Evolutionary conservation across 2,329 filamentous ascomycete species (phyloP), one percentile per base, ranked within the genome.

Genomic region (Mycosphaerelloides madeirae): DNA sequence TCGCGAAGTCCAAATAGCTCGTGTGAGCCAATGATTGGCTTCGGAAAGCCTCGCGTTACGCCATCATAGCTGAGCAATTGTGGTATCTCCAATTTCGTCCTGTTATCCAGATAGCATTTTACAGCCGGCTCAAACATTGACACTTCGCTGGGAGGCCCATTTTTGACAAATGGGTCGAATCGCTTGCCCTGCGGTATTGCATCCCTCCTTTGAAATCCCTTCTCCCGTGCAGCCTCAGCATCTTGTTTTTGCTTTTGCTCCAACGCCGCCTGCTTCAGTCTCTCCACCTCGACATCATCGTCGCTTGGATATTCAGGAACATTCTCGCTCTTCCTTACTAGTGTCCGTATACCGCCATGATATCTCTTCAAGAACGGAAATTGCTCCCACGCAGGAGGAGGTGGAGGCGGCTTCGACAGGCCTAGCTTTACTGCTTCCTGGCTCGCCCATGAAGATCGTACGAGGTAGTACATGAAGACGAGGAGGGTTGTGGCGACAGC

Each of bases 361-460:
- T 96, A 98, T 51, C 90, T 78, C 48, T 83, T 84, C 49, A 98
- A 67, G 59, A 95, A 94, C 0, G 82, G 80, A 62, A 95, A 97
- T 8, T 77, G 79, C 63, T 95, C 87, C 89, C 90, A 97, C n/a
- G 78, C 67, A 0, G 82, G 80, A 11, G 87, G 85, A 15, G 81
- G 78, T 0, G 80, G 75, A 11, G 76, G 76, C 52, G 81, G 80
- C 25, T 60, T 57, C 29, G 56, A 53, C 41, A 58, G 20, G 13
- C 79, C 76, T 20, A 84, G 61, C 46, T 77, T 76, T 40, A 76
- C 65, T 49, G 77, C 70, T 16, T 84, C 70, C 49, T 73, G 76
- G 33, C 58, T 61, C 3, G 56, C 48, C 39, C 53, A 59, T 15
- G 56, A 59, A 16, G 56, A 52, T 58, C 72, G 76, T 59, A 87